A percentile compares a stretch with the other conserved stretches of the same genome.
phyloP scores from a whole-genome alignment of 1,284 basidiomycete genomes.

The Ceratobasidium sp. region DNA sequence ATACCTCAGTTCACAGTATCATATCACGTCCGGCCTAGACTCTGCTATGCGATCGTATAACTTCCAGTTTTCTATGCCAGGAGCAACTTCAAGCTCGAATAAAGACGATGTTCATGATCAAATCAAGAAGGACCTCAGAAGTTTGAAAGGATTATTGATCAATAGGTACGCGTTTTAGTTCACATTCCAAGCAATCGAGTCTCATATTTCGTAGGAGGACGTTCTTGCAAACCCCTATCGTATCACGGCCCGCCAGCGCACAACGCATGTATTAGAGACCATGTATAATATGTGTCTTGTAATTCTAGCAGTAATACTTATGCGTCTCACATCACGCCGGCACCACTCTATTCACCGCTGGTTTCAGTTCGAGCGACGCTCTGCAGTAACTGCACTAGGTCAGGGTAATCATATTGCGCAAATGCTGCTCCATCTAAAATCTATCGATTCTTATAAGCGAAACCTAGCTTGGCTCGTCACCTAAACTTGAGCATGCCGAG shows the following conservation, averaged over 20 bases:
- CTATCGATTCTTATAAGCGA: neutral
- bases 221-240: neutral
- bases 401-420: neutral
- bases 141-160: slow-evolving; percentile 22
- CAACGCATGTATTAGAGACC: slow-evolving; percentile 4
- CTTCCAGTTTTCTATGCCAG: slow-evolving; percentile 38
- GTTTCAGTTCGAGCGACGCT: neutral
- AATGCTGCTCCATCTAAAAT: neutral
- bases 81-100: neutral
- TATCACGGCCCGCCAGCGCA: neutral
- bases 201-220: slow-evolving; percentile 9
- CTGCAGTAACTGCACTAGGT: neutral
- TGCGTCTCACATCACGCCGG: neutral
- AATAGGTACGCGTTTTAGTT: slow-evolving; percentile 18
- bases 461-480: neutral
- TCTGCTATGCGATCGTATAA: slow-evolving; percentile 31
- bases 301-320: neutral
- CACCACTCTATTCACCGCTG: neutral
- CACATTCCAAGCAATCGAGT: neutral
- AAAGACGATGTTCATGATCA: slow-evolving; percentile 30
- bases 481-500: neutral
- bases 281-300: neutral
- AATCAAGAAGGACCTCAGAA: slow-evolving; percentile 30
- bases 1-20: slow-evolving; percentile 32
- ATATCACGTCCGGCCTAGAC: slow-evolving; percentile 28